These are phyloP conservation scores for Globisporangium mamillatum DNA, from an alignment of 352 stramenopile species.

Conservation along the genomic window DNA sequence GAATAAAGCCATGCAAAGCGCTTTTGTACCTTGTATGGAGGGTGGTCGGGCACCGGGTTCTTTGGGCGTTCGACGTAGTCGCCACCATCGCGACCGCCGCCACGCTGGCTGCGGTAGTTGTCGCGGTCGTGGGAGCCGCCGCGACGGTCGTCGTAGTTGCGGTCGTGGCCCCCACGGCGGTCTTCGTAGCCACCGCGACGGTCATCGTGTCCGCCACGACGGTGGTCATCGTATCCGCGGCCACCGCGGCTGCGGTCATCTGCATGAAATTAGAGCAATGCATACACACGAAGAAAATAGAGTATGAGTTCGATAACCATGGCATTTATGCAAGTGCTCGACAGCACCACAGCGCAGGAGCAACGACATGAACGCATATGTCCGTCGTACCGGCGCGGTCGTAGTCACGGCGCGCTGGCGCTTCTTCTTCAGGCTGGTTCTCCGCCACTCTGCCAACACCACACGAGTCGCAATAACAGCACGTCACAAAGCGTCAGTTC, in stretches of 20 bases:
- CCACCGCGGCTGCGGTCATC: constrained; percentile 29
- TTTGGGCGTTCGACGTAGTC: constrained; percentile 45
- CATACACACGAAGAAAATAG: background rate
- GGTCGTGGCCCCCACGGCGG: constrained; percentile 18
- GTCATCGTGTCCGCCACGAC: constrained; percentile 15
- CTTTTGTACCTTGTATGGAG: constrained; percentile 68
- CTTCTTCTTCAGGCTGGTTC: constrained; percentile 21
- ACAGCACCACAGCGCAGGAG: background rate
- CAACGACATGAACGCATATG: background rate
- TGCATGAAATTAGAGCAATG: constrained; percentile 5
- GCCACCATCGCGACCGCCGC: constrained; percentile 23
- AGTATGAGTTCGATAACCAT: background rate
- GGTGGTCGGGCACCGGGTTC: constrained; percentile 72
- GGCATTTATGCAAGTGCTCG: background rate
- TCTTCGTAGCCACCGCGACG: constrained; percentile 31
- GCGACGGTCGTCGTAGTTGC: constrained; percentile 12
- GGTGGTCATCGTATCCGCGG: constrained; percentile 24
- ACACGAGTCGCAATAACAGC: background rate
- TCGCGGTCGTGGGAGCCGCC: constrained; percentile 12
- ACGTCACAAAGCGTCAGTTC: background rate
- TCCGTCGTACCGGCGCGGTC: constrained; percentile 18
- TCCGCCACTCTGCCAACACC: constrained; percentile 26
- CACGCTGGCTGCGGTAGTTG: constrained; percentile 6
- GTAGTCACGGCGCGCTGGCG: constrained; percentile 25
- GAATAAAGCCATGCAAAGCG: background rate